phyloP scores from a whole-genome alignment of 257 asterid species.

The Capsicum chinense region DNA sequence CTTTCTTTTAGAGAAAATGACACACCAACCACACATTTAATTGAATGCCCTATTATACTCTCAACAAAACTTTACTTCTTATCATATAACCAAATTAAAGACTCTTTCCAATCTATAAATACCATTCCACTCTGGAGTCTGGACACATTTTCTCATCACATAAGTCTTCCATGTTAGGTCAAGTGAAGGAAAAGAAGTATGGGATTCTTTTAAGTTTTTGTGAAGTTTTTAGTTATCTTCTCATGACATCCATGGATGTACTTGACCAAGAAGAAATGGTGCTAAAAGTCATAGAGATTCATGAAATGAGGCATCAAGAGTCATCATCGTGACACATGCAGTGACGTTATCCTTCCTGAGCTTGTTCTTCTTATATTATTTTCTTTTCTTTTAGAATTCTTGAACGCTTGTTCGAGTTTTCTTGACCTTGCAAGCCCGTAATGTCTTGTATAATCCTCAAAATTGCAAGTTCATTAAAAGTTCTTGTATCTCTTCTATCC shows the following conservation, averaged over 20 bases:
- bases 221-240: neutral
- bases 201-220: neutral
- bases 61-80: neutral
- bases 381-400: neutral
- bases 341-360: constrained; percentile 27
- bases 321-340: neutral
- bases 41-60: constrained; percentile 7
- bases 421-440: constrained; percentile 30
- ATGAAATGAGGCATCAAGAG: neutral
- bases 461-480: neutral
- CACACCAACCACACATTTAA: constrained; percentile 22
- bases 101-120: constrained; percentile 13
- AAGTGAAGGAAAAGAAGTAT: neutral
- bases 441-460: neutral
- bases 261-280: neutral
- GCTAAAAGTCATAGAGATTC: neutral
- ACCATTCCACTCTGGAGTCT: neutral
- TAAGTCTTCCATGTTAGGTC: neutral
- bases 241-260: neutral
- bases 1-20: constrained; percentile 3
- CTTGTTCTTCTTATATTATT: neutral
- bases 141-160: neutral
- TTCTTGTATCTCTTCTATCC: constrained; percentile 4
- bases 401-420: neutral
- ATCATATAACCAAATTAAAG: neutral